Percentiles rank a stretch among this genome's conserved stretches.
Conservation (phyloP, 768 basidiomycete genomes). For the Rhodotorula toruloides region DNA sequence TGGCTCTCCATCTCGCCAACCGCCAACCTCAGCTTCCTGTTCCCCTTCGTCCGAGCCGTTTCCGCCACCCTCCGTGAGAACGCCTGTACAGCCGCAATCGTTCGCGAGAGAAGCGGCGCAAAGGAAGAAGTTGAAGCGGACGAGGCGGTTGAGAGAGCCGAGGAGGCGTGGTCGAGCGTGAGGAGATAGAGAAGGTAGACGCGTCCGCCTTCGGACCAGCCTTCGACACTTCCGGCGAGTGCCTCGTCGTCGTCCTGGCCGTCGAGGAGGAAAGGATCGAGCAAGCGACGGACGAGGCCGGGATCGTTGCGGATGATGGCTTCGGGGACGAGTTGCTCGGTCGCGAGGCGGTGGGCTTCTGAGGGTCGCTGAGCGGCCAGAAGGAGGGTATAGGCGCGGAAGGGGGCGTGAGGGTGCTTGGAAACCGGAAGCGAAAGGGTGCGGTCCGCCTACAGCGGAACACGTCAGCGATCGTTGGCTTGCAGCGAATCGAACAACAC, state of each 20-base stretch:
- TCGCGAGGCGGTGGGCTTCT: constrained; percentile 75
- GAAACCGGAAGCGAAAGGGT: too few relatives aligned
- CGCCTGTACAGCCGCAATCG: constrained; percentile 49
- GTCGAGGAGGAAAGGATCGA: constrained; percentile 58
- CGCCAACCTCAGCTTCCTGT: constrained; percentile 17
- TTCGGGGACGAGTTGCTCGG: constrained; percentile 80
- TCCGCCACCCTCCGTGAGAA: background rate
- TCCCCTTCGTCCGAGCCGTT: background rate
- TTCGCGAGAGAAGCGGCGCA: constrained; percentile 87
- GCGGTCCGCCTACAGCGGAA: background rate
- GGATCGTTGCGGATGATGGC: constrained; percentile 66
- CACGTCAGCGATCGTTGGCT: background rate
- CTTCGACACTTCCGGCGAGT: constrained; percentile 53
- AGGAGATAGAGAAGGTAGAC: constrained; percentile 84
- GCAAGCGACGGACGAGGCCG: constrained; percentile 63
- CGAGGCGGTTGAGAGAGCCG: constrained; percentile 77
- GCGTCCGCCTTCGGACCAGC: constrained; percentile 77
- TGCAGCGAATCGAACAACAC: constrained; percentile 25
- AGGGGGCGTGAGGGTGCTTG: constrained; percentile 51
- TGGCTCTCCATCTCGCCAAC: constrained; percentile 26
- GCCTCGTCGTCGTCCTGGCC: constrained; percentile 69
- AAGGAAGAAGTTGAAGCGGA: constrained; percentile 71
- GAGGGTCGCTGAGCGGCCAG: constrained; percentile 64
- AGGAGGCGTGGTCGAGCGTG: constrained; percentile 70
- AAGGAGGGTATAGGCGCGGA: constrained; percentile 70